Percentiles rank a stretch among this genome's conserved stretches.
These are phyloP conservation scores for Apiospora pterosperma DNA, from an alignment of 2,329 filamentous ascomycete genomes.

Conservation along the genomic window DNA sequence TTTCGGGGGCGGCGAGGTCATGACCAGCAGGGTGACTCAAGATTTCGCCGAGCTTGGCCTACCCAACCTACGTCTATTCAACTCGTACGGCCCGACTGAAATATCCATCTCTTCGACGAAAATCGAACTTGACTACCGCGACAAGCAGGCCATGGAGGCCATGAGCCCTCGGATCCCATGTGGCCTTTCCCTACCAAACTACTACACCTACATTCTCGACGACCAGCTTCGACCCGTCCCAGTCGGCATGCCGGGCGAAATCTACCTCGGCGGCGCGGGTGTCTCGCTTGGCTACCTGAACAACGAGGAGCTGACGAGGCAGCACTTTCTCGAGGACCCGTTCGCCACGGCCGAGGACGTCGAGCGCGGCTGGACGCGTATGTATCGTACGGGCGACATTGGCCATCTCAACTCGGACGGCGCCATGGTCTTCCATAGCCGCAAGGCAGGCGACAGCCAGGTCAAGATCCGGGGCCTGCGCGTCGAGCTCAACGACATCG, in stretches of 20 bases:
- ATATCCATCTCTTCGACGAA: not conserved
- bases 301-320: constrained; percentile 13
- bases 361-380: constrained; percentile 11
- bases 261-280: constrained; percentile 9
- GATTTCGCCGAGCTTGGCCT: not conserved
- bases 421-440: constrained; percentile 25
- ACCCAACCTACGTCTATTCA: not conserved
- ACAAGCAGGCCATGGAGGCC: not conserved
- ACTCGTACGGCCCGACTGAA: constrained; percentile 1
- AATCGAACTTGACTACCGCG: not conserved
- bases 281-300: constrained; percentile 28
- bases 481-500: constrained; percentile 42
- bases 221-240: constrained; percentile 4
- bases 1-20: constrained; percentile 2
- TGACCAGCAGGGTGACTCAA: not conserved
- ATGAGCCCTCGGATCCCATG: not conserved
- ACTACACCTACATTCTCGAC: constrained; percentile 8
- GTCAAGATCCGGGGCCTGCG: constrained; percentile 37
- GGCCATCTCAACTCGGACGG: constrained; percentile 24
- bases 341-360: not conserved
- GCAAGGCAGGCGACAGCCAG: constrained; percentile 33
- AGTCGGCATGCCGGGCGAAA: constrained; percentile 8
- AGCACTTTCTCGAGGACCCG: constrained; percentile 20
- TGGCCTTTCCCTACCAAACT: not conserved
- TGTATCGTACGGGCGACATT: constrained; percentile 14